Evolutionary conservation across 2,329 filamentous ascomycete species (phyloP).

Genomic region (Pseudopithomyces chartarum): DNA sequence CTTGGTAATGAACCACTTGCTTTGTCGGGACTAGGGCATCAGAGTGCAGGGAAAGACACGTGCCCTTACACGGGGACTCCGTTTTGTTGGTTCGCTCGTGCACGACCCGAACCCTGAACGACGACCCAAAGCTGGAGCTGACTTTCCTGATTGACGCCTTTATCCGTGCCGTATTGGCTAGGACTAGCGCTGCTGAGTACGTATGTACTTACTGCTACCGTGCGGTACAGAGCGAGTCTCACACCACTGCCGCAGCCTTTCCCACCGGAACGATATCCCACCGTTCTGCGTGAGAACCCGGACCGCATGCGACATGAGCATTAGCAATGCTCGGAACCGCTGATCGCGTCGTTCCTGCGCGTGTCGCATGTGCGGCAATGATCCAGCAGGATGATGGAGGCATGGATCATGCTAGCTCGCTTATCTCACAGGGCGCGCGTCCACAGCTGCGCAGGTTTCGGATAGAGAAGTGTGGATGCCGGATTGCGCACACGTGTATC

Average conservation of each 20-base stretch:
- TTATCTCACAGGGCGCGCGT: background rate
- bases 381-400: background rate
- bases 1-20: background rate
- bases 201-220: background rate
- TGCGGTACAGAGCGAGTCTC: background rate
- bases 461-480: background rate
- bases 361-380: background rate
- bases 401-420: background rate
- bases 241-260: background rate
- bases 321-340: background rate
- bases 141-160: slow-evolving; percentile 5
- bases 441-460: background rate
- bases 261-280: background rate
- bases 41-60: background rate
- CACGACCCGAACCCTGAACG: background rate
- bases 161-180: background rate
- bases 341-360: background rate
- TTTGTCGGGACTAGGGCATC: background rate
- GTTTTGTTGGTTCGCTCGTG: slow-evolving; percentile 2
- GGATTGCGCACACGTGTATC: background rate
- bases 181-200: background rate
- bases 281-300: too few relatives aligned
- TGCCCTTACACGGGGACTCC: background rate
- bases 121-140: background rate
- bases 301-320: background rate